Evolutionary conservation across 257 asterid species (phyloP), one percentile per base, ranked within the genome.

Genomic region (Gardenia jasminoides): DNA sequence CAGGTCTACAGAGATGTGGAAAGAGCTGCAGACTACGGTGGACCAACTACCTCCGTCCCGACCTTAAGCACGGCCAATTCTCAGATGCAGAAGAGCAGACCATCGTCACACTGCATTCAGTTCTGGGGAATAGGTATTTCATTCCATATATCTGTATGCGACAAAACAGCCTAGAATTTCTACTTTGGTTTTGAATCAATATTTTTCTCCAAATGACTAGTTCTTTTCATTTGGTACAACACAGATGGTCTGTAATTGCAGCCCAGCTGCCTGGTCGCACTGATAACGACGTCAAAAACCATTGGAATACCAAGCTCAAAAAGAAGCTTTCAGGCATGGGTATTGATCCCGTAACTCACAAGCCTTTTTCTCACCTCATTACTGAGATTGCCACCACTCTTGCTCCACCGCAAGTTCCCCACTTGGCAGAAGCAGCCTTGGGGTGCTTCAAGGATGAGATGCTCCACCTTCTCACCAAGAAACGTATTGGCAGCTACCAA

Each of bases 371-470:
- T 24, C 97, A 93, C 88, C 96, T 94, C 30, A 93, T 94, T 33
- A 80, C 93, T 0, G 98, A 94, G 86, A 94, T 94, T 20, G 99
- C 99, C 65, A 84, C 81, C 81, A 93, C 96, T 26, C 90, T 94
- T 48, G 89, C 97, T 3, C 99, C 95, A 0, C 97, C 92, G 22
- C 98, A 93, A 83, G 98, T 92, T 11, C 98, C 98, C 10, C 93
- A 88, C 76, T 71, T 94, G 80, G 99, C 99, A 0, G 99, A 94
- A 79, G 98, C 99, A 2, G 97, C 98, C 28, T 88, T 94, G 0
- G 98, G 99, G 28, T 94, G 98, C 85, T 93, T 94, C 92, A 94
- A 94, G 82, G 98, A 94, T 74, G 99, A 94, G 84, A 93, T 93
- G 99, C 97, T 94, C 13, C 99, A 94, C 82, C 92, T 93, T 80